Evolutionary conservation across 2,329 filamentous ascomycete species (phyloP).

Genomic region (Helotiales sp.): DNA sequence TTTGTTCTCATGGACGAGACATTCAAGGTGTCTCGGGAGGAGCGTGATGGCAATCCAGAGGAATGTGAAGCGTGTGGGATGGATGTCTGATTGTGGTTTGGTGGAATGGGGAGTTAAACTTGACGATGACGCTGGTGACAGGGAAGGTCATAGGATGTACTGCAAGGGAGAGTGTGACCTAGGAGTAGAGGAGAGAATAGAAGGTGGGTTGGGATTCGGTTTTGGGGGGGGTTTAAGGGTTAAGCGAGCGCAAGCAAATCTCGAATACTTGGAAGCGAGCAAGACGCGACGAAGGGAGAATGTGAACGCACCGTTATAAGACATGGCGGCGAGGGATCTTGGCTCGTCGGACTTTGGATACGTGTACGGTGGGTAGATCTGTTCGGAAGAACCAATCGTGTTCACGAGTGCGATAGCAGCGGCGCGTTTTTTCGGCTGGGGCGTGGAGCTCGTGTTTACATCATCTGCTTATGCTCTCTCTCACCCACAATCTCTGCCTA

Average conservation of each 20-base stretch:
- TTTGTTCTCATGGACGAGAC: conserved; percentile 21
- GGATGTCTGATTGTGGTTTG: too few relatives aligned
- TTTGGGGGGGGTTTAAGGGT: too few relatives aligned
- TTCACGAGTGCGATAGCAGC: conserved; percentile 35
- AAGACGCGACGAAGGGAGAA: background rate
- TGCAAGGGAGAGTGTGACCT: too few relatives aligned
- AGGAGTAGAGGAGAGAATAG: too few relatives aligned
- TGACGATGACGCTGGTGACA: too few relatives aligned
- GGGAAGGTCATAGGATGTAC: too few relatives aligned
- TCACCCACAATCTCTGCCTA: too few relatives aligned
- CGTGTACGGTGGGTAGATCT: conserved; percentile 71
- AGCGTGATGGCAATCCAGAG: conserved; percentile 20
- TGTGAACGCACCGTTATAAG: conserved; percentile 16
- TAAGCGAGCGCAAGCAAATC: conserved; percentile 1
- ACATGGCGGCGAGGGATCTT: conserved; percentile 27
- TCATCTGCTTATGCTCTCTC: background rate
- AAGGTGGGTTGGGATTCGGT: background rate
- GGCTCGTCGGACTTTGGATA: conserved; percentile 48
- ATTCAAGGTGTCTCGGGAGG: conserved; percentile 19
- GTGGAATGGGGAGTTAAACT: too few relatives aligned
- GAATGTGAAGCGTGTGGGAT: too few relatives aligned
- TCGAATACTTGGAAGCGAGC: background rate
- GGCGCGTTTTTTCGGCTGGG: conserved; percentile 33
- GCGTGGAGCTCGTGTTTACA: conserved; percentile 16
- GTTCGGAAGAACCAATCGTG: conserved; percentile 28